phyloP scores from a whole-genome alignment of 768 basidiomycete genomes.

The Calocybe gangraenosa region DNA sequence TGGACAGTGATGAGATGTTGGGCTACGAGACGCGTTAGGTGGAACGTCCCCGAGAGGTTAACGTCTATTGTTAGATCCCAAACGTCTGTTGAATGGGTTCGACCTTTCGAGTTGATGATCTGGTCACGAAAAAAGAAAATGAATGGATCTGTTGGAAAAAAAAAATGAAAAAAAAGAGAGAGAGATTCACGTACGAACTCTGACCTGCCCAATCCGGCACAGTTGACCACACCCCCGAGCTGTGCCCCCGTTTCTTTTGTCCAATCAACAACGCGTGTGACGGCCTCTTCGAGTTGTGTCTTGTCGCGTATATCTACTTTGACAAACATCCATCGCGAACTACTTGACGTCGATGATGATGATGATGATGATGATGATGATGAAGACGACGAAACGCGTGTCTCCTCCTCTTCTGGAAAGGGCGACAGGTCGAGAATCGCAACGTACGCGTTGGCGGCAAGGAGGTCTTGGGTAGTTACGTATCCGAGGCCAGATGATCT shows the following conservation, averaged over 20 bases:
- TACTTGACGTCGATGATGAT: no score
- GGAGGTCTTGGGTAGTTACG: slow-evolving; percentile 44
- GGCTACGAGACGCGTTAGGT: slow-evolving; percentile 51
- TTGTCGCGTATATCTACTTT: slow-evolving; percentile 37
- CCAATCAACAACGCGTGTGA: slow-evolving; percentile 37
- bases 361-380: no score
- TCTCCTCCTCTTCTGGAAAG: slow-evolving; percentile 23
- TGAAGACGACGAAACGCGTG: slow-evolving; percentile 16
- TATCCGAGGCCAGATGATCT: slow-evolving; percentile 59
- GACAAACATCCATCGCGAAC: slow-evolving; percentile 30
- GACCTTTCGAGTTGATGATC: neutral
- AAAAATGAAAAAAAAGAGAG: neutral
- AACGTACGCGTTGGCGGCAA: slow-evolving; percentile 38
- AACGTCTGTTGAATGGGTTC: slow-evolving; percentile 37
- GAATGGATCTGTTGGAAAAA: neutral
- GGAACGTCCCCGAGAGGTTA: slow-evolving; percentile 57
- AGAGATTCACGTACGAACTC: slow-evolving; percentile 15
- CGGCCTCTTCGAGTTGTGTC: slow-evolving; percentile 32
- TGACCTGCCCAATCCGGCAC: slow-evolving; percentile 44
- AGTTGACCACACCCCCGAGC: slow-evolving; percentile 58
- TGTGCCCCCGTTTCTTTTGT: slow-evolving; percentile 33
- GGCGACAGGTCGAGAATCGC: slow-evolving; percentile 49
- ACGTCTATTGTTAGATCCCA: slow-evolving; percentile 52
- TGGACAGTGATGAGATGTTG: slow-evolving; percentile 44
- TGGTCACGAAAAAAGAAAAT: neutral